Percentiles rank a stretch among this genome's conserved stretches.
Evolutionary conservation across 768 basidiomycete species (phyloP).

Genomic region (Chiua virens): DNA sequence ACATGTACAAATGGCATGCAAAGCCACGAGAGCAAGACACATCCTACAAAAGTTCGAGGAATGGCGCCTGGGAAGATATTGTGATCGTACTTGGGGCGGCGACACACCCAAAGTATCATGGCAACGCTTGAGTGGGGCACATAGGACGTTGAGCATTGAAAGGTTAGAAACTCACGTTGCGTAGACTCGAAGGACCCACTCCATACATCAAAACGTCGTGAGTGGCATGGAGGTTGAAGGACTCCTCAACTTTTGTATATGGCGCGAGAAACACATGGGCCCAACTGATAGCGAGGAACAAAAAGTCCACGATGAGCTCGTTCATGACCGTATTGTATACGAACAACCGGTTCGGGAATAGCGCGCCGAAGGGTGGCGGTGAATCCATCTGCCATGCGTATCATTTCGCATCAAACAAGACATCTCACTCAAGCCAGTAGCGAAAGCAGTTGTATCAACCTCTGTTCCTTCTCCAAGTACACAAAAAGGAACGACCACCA

Average conservation of each 20-base stretch:
- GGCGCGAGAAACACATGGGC: slow-evolving; percentile 76
- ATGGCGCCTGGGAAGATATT: slow-evolving; percentile 85
- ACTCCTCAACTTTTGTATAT: slow-evolving; percentile 96
- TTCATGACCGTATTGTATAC: slow-evolving; percentile 3
- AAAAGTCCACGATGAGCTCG: slow-evolving; percentile 43
- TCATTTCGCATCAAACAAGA: too few relatives aligned
- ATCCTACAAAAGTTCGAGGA: slow-evolving; percentile 84
- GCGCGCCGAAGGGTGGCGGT: too few relatives aligned
- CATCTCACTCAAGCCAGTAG: slow-evolving; percentile 17
- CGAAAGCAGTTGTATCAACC: slow-evolving; percentile 57
- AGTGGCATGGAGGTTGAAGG: slow-evolving; percentile 89
- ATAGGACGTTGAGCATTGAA: not conserved
- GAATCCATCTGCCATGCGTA: too few relatives aligned
- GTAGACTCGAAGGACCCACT: slow-evolving; percentile 38
- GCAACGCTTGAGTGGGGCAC: slow-evolving; percentile 8
- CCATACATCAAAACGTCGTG: slow-evolving; percentile 89
- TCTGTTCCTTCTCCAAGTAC: slow-evolving; percentile 53
- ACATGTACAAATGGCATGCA: slow-evolving; percentile 49
- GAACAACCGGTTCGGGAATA: too few relatives aligned
- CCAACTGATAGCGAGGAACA: slow-evolving; percentile 54
- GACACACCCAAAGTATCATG: not conserved
- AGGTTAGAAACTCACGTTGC: slow-evolving; percentile 43
- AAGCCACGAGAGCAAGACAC: slow-evolving; percentile 63
- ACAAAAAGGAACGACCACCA: slow-evolving; percentile 55
- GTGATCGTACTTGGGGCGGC: slow-evolving; percentile 76